These are phyloP conservation scores for Syzygium aromaticum DNA, from an alignment of 345 rosid species.

Conservation along the genomic window DNA sequence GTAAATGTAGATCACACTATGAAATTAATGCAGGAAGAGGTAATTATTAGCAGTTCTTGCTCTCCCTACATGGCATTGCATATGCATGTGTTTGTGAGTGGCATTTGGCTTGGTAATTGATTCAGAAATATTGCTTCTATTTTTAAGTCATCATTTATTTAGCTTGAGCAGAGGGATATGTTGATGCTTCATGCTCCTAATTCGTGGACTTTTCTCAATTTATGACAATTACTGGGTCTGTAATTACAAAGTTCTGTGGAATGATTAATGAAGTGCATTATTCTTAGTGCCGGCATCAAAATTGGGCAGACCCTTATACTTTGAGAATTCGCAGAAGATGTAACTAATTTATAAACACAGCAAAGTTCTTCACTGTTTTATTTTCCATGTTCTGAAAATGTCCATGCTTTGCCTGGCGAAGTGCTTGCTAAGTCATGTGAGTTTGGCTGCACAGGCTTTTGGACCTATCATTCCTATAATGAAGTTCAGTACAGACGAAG, in stretches of 20 bases:
- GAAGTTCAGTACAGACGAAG: constrained; percentile 89
- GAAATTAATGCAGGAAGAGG: constrained; percentile 99
- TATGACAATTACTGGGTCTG: not conserved
- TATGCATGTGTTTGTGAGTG: not conserved
- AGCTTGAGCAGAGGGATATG: not conserved
- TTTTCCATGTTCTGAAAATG: not conserved
- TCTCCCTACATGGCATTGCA: not conserved
- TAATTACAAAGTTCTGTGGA: not conserved
- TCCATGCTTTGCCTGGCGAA: not conserved
- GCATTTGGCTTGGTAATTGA: not conserved
- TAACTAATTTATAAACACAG: not conserved
- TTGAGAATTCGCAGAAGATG: not conserved
- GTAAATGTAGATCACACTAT: constrained; percentile 76
- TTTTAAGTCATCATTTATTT: not conserved
- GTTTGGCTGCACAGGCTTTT: constrained; percentile 55
- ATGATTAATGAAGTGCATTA: not conserved
- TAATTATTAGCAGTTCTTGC: not conserved
- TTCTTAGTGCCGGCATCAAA: not conserved
- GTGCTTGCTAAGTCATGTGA: not conserved
- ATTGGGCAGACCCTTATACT: not conserved
- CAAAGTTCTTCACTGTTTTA: not conserved
- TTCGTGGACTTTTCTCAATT: not conserved
- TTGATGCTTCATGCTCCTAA: not conserved
- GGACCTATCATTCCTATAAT: constrained; percentile 98
- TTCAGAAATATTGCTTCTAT: not conserved